Conservation (phyloP, 805 yeast genomes). For the Teunomyces pallodes region DNA sequence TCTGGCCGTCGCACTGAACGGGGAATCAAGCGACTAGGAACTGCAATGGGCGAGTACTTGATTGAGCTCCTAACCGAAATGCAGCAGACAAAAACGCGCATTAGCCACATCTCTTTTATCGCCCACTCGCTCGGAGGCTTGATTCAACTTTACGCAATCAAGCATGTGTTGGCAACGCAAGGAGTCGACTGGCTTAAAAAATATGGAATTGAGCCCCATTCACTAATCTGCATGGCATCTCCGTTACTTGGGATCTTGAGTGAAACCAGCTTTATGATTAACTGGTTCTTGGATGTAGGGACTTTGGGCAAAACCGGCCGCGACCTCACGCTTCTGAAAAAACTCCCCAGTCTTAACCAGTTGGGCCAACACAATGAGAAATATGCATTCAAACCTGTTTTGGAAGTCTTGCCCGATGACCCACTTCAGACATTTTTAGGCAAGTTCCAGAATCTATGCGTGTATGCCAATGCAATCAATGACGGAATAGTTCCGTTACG, state of each 20-base stretch:
- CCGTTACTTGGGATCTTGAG: constrained; percentile 42
- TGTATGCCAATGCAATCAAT: constrained; percentile 44
- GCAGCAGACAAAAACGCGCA: constrained; percentile 10
- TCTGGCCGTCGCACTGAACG: constrained; percentile 40
- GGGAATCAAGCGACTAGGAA: constrained; percentile 39
- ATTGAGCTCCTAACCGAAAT: constrained; percentile 23
- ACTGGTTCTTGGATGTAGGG: constrained; percentile 44
- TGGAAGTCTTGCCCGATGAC: constrained; percentile 41
- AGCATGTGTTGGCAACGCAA: constrained; percentile 29
- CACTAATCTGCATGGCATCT: constrained; percentile 40
- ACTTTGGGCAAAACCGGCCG: constrained; percentile 46
- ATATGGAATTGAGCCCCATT: constrained; percentile 26
- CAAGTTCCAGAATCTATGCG: constrained; percentile 31
- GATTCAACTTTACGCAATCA: constrained; percentile 41
- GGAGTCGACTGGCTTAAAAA: constrained; percentile 30
- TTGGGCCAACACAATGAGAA: constrained; percentile 10
- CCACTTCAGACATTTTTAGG: constrained; percentile 32
- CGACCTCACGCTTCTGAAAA: constrained; percentile 39
- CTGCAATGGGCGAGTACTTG: constrained; percentile 27
- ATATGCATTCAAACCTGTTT: constrained; percentile 28
- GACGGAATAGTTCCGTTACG: constrained; percentile 47
- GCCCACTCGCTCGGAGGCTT: constrained; percentile 47
- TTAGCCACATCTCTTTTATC: constrained; percentile 36
- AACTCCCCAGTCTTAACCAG: constrained; percentile 24
- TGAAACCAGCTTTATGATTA: constrained; percentile 38